Base-by-base conservation (phyloP, 495 filamentous ascomycete genomes). In the Xylaria venustula region DNA sequence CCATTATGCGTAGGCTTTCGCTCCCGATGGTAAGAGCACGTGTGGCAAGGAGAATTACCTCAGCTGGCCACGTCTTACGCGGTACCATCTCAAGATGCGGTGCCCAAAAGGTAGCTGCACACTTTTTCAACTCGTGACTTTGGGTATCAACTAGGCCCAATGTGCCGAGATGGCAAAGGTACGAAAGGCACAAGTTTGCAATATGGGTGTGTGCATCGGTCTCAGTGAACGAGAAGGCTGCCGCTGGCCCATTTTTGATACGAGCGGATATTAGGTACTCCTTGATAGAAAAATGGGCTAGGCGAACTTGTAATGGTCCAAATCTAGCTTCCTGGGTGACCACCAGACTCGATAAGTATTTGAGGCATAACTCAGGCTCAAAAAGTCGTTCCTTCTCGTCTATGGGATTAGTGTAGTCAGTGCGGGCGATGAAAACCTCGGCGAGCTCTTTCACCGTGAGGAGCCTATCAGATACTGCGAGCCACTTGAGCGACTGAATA, bases 401-500 rank as follows among this genome's bases (percentile, higher is more conserved):
- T 9, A 50, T 59, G 12, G 36, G 42, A 3, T 48, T 54, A 6
- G 37, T 30, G 20, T 28, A 58, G 28, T 61, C 53, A 2, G 54
- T 60, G 14, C 58, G 37, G 34, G 63, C 52, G 20, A 60, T 49
- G 14, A 53, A 58, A 5, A 30, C 55, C 20, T 77, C 67, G 37
- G 70, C 68, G n/a, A 69, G 40, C 36, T 74, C 71, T 45, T 70
- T 53, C 28, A 71, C 30, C 1, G 28, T 25, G 23, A 71, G 46
- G 17, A 67, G 62, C 50, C 67, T 56, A 15, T 36, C 17, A 15
- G 70, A 68, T 54, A 53, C 70, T 3, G 65, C 49, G 28, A 78
- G 49, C 57, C 70, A 77, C 37, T 73, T 71, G 0, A 79, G 58
- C 28, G 71, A 50, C 32, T 49, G 68, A 7, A 68, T 54, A 8